Conservation (phyloP, 306 rosid genomes). For the Castanospermum australe region DNA sequence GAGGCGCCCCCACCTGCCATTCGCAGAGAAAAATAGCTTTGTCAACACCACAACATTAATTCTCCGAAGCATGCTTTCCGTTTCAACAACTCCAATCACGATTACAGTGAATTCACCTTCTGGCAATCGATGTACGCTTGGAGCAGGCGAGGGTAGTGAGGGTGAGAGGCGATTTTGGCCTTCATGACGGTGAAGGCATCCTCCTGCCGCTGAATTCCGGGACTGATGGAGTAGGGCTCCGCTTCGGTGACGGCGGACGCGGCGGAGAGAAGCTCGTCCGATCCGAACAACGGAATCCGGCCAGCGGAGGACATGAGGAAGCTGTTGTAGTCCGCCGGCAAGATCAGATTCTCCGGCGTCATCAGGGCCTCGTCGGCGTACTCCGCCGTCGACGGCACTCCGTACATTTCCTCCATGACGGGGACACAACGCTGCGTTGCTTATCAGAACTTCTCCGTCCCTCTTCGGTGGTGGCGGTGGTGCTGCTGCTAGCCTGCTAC, state of each 20-base stretch:
- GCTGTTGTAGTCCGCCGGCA: slow-evolving; percentile 71
- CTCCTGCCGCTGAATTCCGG: slow-evolving; percentile 54
- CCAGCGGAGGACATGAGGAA: slow-evolving; percentile 42
- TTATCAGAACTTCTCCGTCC: slow-evolving; percentile 10
- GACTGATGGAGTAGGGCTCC: slow-evolving; percentile 39
- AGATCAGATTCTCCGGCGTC: slow-evolving; percentile 87
- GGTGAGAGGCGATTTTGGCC: slow-evolving; percentile 86
- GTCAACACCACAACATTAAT: too few species aligned
- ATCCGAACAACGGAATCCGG: slow-evolving; percentile 78
- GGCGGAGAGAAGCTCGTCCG: slow-evolving; percentile 65
- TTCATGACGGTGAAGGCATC: slow-evolving; percentile 58
- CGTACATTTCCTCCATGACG: slow-evolving; percentile 87
- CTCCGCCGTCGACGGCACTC: slow-evolving; percentile 52
- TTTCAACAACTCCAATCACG: too few species aligned
- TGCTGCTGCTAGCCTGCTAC: slow-evolving; percentile 2
- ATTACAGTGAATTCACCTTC: slow-evolving; percentile 55
- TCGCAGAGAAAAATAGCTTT: too few species aligned
- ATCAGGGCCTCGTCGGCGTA: slow-evolving; percentile 66
- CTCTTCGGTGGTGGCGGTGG: too few species aligned
- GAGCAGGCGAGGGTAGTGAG: slow-evolving; percentile 80
- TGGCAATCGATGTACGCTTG: slow-evolving; percentile 93
- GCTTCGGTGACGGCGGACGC: slow-evolving; percentile 48
- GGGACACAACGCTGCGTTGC: slow-evolving; percentile 32
- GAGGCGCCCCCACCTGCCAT: slow-evolving; percentile 90
- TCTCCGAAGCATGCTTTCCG: too few species aligned